Evolutionary conservation across 2,329 filamentous ascomycete species (phyloP), one percentile per base, ranked within the genome.

Genomic region (Pseudocercospora cruenta): DNA sequence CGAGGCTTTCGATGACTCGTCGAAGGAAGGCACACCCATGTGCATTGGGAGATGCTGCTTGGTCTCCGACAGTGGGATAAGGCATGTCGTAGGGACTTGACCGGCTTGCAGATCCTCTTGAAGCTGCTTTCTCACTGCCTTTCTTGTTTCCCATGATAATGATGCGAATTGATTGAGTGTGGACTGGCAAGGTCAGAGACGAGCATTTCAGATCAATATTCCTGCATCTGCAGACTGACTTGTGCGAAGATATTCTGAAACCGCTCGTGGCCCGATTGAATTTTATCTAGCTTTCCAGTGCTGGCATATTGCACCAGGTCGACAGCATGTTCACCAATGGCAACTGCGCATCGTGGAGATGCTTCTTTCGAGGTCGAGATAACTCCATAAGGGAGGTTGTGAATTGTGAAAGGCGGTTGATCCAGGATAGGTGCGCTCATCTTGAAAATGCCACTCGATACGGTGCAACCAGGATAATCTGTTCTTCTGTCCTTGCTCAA

Each of bases 31-130:
- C 28, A 7, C 16, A 58, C 55, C 55, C 33, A 39, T 58, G 6
- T 43, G 55, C 43, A 90, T 76, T 0, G 88, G 88, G 0, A 89
- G 72, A 71, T 88, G 84, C 69, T 87, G 75, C 3, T 76, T 76
- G 19, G 84, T 82, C 33, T 79, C 73, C 45, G 76, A 68, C 16
- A 87, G 70, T 28, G 75, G 60, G 28, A 80, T 75, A 3, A 76
- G 71, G 51, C 74, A 73, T 16, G 70, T 62, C 12, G 73, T 66
- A 5, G 73, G 67, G 10, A 77, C 63, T 21, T 74, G 69, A 45
- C 67, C 60, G n/a, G 72, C 70, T 21, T 72, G 43, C 64, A 80
- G 70, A 67, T 78, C 49, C 33, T 71, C 31, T 71, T 80, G 81
- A 21, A 86, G 77, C 21, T 75, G 75, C n/a, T 67, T 67, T 55